Evolutionary conservation across 1,284 basidiomycete species (phyloP), one percentile per base, ranked within the genome.

Genomic region (Macrocybe sp.): DNA sequence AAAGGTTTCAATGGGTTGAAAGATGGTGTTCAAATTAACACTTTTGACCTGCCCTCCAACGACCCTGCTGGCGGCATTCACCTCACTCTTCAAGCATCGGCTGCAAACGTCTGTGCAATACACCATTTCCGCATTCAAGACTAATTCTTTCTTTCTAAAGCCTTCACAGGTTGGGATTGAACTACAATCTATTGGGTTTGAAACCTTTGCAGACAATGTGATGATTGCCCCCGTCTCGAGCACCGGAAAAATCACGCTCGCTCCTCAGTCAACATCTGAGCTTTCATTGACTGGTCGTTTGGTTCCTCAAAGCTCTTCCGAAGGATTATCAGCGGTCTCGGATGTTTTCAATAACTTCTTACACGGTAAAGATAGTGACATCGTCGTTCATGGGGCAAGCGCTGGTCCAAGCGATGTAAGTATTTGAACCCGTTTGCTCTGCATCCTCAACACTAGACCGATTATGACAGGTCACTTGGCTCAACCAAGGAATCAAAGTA

Each of bases 131-230:
- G 44, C 7, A n/a, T 30, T 52, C 10, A 6, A 22, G 14, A 28
- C 45, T 52, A 29, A 32, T 37, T 22, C 11, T 42, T n/a, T n/a
- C 44, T 34, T 41, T 40, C 35, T 31, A 32, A 49, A 83, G 81
- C 87, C 87, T 16, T 83, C 88, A 3, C 86, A 89, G 73, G 83
- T 90, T 39, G 89, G 87, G 46, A 79, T 91, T 8, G 67, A 79
- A 52, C 69, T 89, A 8, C 78, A 74, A 48, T 75, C 75, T 3
- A 75, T 90, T 50, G 76, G 75, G 6, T 87, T 88, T 64, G 70
- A 77, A 48, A 80, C 80, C 8, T 81, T 72, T 53, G 73, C 76
- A 45, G 72, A 74, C 41, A 66, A 70, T 34, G 70, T 75, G 28
- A 69, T 77, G 59, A 76, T 90, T 47, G 88, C 83, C 2, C 76